Evolutionary conservation across 2,329 filamentous ascomycete species (phyloP).

Genomic region (Xylaria sp.): DNA sequence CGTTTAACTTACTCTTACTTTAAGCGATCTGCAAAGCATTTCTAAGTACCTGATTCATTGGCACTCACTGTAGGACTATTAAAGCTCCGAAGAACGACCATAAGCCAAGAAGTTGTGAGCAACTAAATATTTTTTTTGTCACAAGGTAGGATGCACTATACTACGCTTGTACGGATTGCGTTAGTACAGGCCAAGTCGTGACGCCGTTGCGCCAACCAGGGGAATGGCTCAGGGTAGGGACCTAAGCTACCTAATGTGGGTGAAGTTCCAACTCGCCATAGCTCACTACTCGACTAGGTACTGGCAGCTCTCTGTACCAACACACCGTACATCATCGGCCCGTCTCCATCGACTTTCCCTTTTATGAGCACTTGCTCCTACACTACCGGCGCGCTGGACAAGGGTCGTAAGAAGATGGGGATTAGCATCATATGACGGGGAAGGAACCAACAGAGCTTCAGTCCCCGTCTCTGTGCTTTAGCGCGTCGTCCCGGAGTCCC

Average conservation of each 20-base stretch:
- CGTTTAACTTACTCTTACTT: too few species aligned
- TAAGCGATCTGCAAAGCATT: too few species aligned
- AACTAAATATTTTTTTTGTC: background rate
- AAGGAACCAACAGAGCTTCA: slow-evolving; percentile 6
- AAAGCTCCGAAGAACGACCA: background rate
- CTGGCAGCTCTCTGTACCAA: background rate
- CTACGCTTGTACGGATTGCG: background rate
- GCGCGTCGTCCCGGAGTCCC: background rate
- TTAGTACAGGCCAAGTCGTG: background rate
- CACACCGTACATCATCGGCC: slow-evolving; percentile 31
- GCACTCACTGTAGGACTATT: background rate
- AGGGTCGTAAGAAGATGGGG: slow-evolving; percentile 1
- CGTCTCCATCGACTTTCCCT: slow-evolving; percentile 34
- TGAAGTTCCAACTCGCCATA: slow-evolving; percentile 26
- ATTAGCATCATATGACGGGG: slow-evolving; percentile 23
- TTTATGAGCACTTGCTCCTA: slow-evolving; percentile 11
- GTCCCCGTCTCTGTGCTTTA: background rate
- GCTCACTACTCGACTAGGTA: too few species aligned
- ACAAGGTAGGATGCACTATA: background rate
- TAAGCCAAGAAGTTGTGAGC: background rate
- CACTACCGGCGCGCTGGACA: slow-evolving; percentile 4
- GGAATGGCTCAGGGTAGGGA: background rate
- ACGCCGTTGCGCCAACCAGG: slow-evolving; percentile 20
- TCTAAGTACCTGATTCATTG: background rate
- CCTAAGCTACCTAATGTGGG: slow-evolving; percentile 5